Evolutionary conservation across 176 grass and related monocot genomes (phyloP), one percentile per base, ranked within the genome.

Genomic region (Carex myosuroides): DNA sequence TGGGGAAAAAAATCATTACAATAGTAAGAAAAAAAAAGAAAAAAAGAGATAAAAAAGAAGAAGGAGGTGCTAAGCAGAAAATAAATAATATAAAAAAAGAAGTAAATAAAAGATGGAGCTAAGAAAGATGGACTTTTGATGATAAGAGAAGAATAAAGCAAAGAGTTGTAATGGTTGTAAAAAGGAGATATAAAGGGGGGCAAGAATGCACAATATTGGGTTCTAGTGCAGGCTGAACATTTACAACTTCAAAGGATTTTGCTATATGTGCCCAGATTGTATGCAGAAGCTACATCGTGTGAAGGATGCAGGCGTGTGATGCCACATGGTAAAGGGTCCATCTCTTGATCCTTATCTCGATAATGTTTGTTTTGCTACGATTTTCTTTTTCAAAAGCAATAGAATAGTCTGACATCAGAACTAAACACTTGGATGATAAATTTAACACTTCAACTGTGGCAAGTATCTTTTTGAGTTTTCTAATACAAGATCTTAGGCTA

Each of bases 321-420:
- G 17, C 16, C 46, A 76, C 60, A 74, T 26, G 67, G 56, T 77
- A 42, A 75, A 39, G 69, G 71, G 55, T 64, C 68, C 55, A 20
- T 18, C 83, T 85, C 83, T 85, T 73, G 58, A 85, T 61, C 50
- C 69, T 78, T 84, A 50, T 84, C 46, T 84, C 50, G 60, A 83
- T 67, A 53, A 63, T 68, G 60, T 63, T 83, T 68, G 41, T 67
- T 83, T 83, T 42, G 60, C 46, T 83, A 26, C 61, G 26, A 81
- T 29, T 44, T 48, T 66, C 3, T 81, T 5, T 48, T 48, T 64
- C 64, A 48, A 53, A 68, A 30, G 20, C 5, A 16, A 83, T 13
- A 21, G 17, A 50, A 83, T 83, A 52, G 60, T 65, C 21, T 83
- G 22, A 50, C 17, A 65, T 67, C 60, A 55, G 26, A 57, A 50